Evolutionary conservation across 2,329 filamentous ascomycete species (phyloP), one percentile per base, ranked within the genome.

Genomic region (Colletotrichum camelliae): DNA sequence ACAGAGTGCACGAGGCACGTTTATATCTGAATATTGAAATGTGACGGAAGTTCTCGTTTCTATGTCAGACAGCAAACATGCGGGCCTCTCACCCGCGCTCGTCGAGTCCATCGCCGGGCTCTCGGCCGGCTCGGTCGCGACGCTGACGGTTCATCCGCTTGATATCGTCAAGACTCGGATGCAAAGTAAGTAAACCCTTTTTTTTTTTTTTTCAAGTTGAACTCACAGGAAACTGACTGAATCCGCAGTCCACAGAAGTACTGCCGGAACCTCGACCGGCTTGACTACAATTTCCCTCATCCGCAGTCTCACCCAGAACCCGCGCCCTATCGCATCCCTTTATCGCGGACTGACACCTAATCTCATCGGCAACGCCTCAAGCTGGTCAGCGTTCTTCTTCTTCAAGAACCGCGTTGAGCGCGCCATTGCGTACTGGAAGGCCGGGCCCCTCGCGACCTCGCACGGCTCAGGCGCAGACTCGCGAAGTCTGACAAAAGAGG

Each of bases 91-190:
- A 81, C 92, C 94, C 85, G 95, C 94, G 80, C 85, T 94, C 82
- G 91, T 98, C 85, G 97, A 98, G 90, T 94, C 94, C 81, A 89
- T 96, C 83, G 95, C 97, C 77, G 97, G 97, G 80, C 94, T 99
- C 85, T 94, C 94, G 78, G 97, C 97, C 75, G 97, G 97, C 77
- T 90, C 95, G 72, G 90, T 96, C 80, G 94, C 96, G 69, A 98
- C 97, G 29, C 89, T 98, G 65, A 93, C 93, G 72, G 94, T 97
- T 68, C 96, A 98, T 83, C 97, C 97, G 37, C 92, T 99, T 76
- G 97, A 99, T 86, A 93, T 99, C 78, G 93, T 98, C 83, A 99
- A 99, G 89, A 98, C 96, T 77, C 94, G 97, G 78, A 92, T 99
- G 83, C 97, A 99, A 87, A 93, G 95, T 96, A 87, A 74, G 87